These are phyloP conservation scores for Sequoiadendron giganteum DNA, from an alignment of 75 land plant genomes.

Conservation along the genomic window DNA sequence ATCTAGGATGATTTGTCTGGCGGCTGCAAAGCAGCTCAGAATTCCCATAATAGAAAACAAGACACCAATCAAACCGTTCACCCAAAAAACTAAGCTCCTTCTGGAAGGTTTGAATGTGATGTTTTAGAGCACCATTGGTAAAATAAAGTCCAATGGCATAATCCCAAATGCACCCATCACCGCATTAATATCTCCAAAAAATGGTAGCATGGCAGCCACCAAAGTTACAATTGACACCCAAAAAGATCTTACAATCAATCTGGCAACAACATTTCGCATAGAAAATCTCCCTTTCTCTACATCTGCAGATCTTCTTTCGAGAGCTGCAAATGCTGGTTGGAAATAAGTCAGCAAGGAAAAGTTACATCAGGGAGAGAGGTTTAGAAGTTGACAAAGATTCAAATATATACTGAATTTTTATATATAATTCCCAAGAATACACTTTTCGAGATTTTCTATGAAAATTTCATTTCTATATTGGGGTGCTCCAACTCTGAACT, in stretches of 20 bases:
- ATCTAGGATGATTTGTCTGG: conserved; percentile 62
- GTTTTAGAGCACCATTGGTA: conserved; percentile 62
- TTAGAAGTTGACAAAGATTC: too few relatives aligned
- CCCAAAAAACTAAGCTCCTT: conserved; percentile 35
- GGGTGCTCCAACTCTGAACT: too few relatives aligned
- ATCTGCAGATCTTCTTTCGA: conserved; percentile 48
- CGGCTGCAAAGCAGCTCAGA: conserved; percentile 50
- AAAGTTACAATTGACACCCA: conserved; percentile 38
- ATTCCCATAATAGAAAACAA: conserved; percentile 41
- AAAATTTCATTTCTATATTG: too few relatives aligned
- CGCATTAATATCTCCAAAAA: conserved; percentile 79
- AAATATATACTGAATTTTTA: too few relatives aligned
- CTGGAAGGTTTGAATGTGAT: conserved; percentile 57
- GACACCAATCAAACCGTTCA: conserved; percentile 35
- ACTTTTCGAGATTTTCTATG: not conserved
- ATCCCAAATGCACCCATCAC: conserved; percentile 77
- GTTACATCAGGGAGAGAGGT: too few relatives aligned
- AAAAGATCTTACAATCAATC: conserved; percentile 44
- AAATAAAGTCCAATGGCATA: conserved; percentile 69
- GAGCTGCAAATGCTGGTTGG: conserved; percentile 71
- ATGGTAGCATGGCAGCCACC: conserved; percentile 83
- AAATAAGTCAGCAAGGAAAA: conserved; percentile 58
- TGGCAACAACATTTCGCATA: conserved; percentile 52
- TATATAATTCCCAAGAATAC: too few relatives aligned
- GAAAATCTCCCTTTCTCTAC: conserved; percentile 45